Percentiles rank a stretch among this genome's conserved stretches.
These are phyloP conservation scores for Corylus heterophylla DNA, from an alignment of 306 rosid genomes.

Conservation along the genomic window DNA sequence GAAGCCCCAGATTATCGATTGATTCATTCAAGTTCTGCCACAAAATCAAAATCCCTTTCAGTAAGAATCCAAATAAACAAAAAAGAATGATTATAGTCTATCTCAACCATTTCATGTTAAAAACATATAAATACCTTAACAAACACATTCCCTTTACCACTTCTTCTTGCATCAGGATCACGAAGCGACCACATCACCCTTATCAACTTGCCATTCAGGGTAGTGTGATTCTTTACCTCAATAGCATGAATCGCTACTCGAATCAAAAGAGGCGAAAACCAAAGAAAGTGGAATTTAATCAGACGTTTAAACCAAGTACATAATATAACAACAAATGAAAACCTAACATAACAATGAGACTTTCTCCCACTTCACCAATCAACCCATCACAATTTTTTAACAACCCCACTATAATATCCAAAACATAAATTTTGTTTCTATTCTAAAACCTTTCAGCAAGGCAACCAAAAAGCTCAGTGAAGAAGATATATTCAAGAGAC, in stretches of 20 bases:
- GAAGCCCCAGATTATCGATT: constrained; percentile 50
- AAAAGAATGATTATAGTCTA: constrained; percentile 14
- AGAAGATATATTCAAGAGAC: not conserved
- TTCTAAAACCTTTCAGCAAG: not conserved
- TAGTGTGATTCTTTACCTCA: constrained; percentile 56
- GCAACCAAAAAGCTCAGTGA: not conserved
- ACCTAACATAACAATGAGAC: not conserved
- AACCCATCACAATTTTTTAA: not conserved
- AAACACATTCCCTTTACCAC: constrained; percentile 73
- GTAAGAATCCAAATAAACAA: constrained; percentile 16
- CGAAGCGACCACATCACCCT: constrained; percentile 88
- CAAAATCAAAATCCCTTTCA: constrained; percentile 12
- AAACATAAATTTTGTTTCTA: not conserved
- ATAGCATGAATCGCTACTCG: constrained; percentile 62
- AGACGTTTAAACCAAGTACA: not conserved
- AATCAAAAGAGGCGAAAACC: constrained; percentile 16
- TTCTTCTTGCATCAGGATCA: constrained; percentile 70
- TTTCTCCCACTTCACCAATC: not conserved
- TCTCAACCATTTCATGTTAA: constrained; percentile 4
- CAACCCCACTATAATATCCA: not conserved
- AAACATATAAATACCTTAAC: constrained; percentile 59
- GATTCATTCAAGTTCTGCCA: constrained; percentile 68
- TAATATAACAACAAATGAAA: not conserved
- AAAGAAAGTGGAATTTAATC: not conserved
- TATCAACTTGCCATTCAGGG: constrained; percentile 63